Conservation (phyloP, 805 yeast species). For the Saccharomycopsis selenospora region DNA sequence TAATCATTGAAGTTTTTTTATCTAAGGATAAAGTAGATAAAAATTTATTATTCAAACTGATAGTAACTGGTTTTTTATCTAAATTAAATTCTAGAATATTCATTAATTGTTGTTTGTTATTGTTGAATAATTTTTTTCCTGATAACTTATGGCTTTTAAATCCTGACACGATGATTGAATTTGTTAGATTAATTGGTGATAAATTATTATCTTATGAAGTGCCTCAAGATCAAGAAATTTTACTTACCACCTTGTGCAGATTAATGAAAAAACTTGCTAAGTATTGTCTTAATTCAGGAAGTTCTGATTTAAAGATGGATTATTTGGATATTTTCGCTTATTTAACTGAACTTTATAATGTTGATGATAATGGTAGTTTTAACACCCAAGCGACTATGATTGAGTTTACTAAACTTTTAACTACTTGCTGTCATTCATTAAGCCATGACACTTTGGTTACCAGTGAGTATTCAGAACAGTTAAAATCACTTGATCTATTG, state of each 20-base stretch:
- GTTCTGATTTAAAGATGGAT: slow-evolving; percentile 1
- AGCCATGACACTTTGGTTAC: neutral
- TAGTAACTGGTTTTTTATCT: neutral
- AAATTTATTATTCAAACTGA: neutral
- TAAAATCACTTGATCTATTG: neutral
- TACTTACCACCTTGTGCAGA: slow-evolving; percentile 3
- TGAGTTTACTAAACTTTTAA: neutral
- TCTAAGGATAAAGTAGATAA: neutral
- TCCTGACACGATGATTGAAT: neutral
- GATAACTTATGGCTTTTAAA: neutral
- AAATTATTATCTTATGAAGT: slow-evolving; percentile 5
- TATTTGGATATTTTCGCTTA: slow-evolving; percentile 9
- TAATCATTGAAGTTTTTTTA: neutral
- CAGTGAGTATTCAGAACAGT: neutral
- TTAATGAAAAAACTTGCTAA: slow-evolving; percentile 3
- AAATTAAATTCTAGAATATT: neutral
- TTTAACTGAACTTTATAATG: slow-evolving; percentile 2
- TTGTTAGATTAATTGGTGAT: slow-evolving; percentile 14
- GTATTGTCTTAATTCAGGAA: neutral
- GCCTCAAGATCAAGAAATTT: slow-evolving; percentile 4
- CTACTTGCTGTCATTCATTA: neutral
- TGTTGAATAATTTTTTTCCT: neutral
- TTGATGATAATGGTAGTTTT: neutral
- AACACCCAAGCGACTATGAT: neutral
- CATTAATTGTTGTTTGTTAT: neutral